Evolutionary conservation across 2,329 filamentous ascomycete genomes (phyloP).

Genomic region (Calonectria hawksworthii): DNA sequence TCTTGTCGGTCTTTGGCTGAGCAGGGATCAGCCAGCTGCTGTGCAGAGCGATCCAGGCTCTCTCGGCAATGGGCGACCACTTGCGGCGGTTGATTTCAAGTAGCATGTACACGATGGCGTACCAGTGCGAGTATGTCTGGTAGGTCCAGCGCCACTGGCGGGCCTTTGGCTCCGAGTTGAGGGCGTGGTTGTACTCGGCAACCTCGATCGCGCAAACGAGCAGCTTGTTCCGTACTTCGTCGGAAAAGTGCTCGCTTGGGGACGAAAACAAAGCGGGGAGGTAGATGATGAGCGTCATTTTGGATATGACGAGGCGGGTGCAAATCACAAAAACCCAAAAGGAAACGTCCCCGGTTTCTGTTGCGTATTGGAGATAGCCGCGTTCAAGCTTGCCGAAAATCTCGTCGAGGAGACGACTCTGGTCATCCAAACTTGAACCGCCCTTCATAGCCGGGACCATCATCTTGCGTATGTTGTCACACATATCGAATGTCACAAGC

Average conservation of each 20-base stretch:
- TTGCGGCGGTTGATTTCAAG: conserved; percentile 63
- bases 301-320: conserved; percentile 64
- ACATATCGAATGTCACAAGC: conserved; percentile 54
- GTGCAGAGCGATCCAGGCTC: conserved; percentile 64
- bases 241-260: conserved; percentile 52
- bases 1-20: conserved; percentile 43
- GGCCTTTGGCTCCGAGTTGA: conserved; percentile 64
- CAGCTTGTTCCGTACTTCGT: conserved; percentile 58
- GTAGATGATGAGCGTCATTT: conserved; percentile 68
- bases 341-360: conserved; percentile 47
- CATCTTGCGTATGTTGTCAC: conserved; percentile 54
- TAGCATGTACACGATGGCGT: conserved; percentile 69
- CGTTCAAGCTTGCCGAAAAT: conserved; percentile 59
- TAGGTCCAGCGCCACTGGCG: conserved; percentile 71
- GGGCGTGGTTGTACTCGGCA: conserved; percentile 67
- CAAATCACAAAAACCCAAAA: conserved; percentile 55
- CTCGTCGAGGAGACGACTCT: conserved; percentile 59
- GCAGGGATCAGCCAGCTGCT: conserved; percentile 55
- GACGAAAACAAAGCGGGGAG: conserved; percentile 63
- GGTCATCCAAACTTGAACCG: conserved; percentile 54
- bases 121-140: conserved; percentile 72
- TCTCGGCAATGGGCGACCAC: conserved; percentile 61
- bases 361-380: conserved; percentile 57
- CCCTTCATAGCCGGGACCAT: conserved; percentile 49
- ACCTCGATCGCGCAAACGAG: conserved; percentile 67